phyloP scores from a whole-genome alignment of 257 asterid genomes.

The Linaria vulgaris region DNA sequence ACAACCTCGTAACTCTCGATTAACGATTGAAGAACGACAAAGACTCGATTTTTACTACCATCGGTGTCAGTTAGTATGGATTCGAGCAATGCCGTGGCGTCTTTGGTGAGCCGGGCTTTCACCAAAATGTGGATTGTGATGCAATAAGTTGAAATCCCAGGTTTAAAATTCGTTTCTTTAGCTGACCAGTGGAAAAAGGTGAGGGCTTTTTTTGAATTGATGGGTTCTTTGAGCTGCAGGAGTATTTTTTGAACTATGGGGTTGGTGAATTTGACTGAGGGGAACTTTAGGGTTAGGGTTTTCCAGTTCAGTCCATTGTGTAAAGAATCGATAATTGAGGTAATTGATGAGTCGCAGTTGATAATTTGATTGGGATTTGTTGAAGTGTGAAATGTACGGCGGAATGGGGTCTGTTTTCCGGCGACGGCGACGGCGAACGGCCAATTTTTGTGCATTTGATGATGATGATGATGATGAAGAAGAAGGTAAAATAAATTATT shows the following conservation, averaged over 20 bases:
- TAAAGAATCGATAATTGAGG: slow-evolving; percentile 47
- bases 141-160: slow-evolving; percentile 55
- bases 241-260: slow-evolving; percentile 46
- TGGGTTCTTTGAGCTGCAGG: slow-evolving; percentile 61
- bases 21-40: slow-evolving; percentile 54
- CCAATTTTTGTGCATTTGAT: slow-evolving; percentile 16
- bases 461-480: no score
- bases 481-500: no score
- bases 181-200: slow-evolving; percentile 80
- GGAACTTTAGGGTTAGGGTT: slow-evolving; percentile 41
- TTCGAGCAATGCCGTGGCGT: slow-evolving; percentile 66
- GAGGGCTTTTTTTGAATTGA: slow-evolving; percentile 62
- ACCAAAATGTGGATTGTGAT: slow-evolving; percentile 67
- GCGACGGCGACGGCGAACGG: slow-evolving; percentile 26
- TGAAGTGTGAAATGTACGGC: slow-evolving; percentile 18
- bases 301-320: slow-evolving; percentile 54
- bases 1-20: slow-evolving; percentile 42
- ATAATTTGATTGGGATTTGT: slow-evolving; percentile 13
- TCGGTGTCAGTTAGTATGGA: slow-evolving; percentile 40
- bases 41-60: slow-evolving; percentile 19
- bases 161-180: slow-evolving; percentile 35
- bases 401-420: slow-evolving; percentile 1
- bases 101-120: slow-evolving; percentile 64
- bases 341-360: slow-evolving; percentile 24
- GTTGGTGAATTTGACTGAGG: slow-evolving; percentile 39